Evolutionary conservation across 805 yeast species (phyloP).

Genomic region (Candida schatavii): DNA sequence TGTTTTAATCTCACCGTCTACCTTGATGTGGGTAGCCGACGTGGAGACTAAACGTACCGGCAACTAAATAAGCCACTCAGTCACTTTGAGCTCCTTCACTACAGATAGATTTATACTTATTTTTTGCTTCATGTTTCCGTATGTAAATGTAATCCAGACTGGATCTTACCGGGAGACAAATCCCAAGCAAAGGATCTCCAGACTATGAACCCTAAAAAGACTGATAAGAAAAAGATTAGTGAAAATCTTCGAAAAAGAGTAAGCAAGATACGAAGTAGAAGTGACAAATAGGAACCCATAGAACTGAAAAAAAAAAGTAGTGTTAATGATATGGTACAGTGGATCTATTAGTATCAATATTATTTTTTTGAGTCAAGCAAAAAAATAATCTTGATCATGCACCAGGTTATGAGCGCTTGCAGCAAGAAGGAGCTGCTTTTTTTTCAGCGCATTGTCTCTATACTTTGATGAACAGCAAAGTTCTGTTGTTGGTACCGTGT

Average conservation of each 20-base stretch:
- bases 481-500: background rate
- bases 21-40: too few relatives aligned
- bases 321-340: background rate
- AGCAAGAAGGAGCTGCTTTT: background rate
- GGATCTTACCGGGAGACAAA: too few relatives aligned
- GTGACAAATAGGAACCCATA: background rate
- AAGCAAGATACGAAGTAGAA: background rate
- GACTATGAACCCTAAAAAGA: background rate
- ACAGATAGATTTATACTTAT: too few relatives aligned
- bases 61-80: too few relatives aligned
- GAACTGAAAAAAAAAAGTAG: background rate
- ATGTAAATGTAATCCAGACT: too few relatives aligned
- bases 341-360: background rate
- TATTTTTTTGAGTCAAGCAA: background rate
- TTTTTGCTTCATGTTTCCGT: too few relatives aligned
- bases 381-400: too few relatives aligned
- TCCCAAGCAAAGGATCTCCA: background rate
- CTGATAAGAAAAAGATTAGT: background rate
- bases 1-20: too few relatives aligned
- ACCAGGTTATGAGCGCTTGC: background rate
- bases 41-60: too few relatives aligned
- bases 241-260: background rate
- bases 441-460: background rate
- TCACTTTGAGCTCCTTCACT: too few relatives aligned
- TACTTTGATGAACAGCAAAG: constrained; percentile 2